Base-by-base conservation (phyloP, 495 filamentous ascomycete species). In the Xylaria palmicola region DNA sequence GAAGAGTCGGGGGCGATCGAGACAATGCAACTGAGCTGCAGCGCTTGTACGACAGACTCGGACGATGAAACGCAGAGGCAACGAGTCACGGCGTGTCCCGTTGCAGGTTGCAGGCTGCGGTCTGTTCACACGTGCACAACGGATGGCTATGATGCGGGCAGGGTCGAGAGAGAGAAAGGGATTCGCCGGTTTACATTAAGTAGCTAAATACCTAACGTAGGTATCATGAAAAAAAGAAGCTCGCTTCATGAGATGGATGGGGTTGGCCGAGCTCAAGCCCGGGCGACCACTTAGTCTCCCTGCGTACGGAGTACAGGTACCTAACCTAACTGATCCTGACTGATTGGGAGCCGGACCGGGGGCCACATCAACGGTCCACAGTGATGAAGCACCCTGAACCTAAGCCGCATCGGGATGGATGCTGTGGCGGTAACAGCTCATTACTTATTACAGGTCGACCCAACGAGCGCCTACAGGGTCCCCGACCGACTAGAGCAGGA, bases 51-150 rank as follows among this genome's bases (percentile, higher is more conserved):
- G 26, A 2, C 34, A 5, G 37, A 20, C 45, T 45, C 40, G 26
- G 24, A 59, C 37, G 30, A 53, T 39, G 39, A 61, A 56, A 51
- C 27, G 62, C 32, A 53, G 45, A 29, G 17, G 44, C 30, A 51
- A 59, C 37, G n/a, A n/a, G n/a, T n/a, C n/a, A n/a, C n/a, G n/a
- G n/a, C n/a, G n/a, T n/a, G n/a, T n/a, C n/a, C n/a, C n/a, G n/a
- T n/a, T n/a, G n/a, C n/a, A n/a, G n/a, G n/a, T n/a, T n/a, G 37
- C 37, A 43, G 24, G 12, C 36, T n/a, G 7, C 36, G 6, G 9
- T 39, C n/a, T n/a, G n/a, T n/a, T n/a, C n/a, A n/a, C n/a, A n/a
- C n/a, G n/a, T n/a, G n/a, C n/a, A n/a, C n/a, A n/a, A n/a, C n/a
- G n/a, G n/a, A n/a, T n/a, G n/a, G n/a, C n/a, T n/a, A n/a, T n/a